phyloP scores from a whole-genome alignment of 2,329 filamentous ascomycete species.

The Cladophialophora exuberans region DNA sequence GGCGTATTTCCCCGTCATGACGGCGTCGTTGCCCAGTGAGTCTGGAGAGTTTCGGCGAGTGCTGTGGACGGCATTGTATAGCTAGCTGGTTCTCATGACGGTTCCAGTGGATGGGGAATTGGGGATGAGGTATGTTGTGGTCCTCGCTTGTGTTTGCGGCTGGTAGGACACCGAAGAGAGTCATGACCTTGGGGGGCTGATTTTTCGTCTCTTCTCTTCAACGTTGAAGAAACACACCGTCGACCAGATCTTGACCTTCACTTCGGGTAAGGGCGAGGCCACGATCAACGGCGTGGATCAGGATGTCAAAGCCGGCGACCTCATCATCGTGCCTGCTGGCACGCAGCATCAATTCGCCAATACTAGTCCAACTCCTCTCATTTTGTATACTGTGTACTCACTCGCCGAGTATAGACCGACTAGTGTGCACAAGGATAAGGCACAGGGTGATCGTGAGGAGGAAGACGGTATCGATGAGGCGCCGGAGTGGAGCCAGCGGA shows the following conservation, averaged over 20 bases:
- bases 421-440: conserved; percentile 65
- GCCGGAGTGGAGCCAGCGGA: conserved; percentile 61
- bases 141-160: background rate
- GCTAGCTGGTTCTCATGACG: conserved; percentile 67
- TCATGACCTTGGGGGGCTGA: background rate
- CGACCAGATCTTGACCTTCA: conserved; percentile 68
- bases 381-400: conserved; percentile 66
- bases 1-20: conserved; percentile 63
- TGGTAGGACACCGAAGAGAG: background rate
- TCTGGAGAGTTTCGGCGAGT: conserved; percentile 65
- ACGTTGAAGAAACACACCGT: conserved; percentile 54
- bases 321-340: conserved; percentile 66
- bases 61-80: conserved; percentile 65
- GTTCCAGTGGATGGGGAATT: conserved; percentile 67
- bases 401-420: conserved; percentile 65
- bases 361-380: conserved; percentile 60
- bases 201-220: background rate
- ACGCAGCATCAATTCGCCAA: conserved; percentile 70
- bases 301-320: conserved; percentile 57
- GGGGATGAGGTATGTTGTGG: conserved; percentile 60
- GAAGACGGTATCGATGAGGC: conserved; percentile 64
- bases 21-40: conserved; percentile 55
- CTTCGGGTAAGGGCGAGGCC: conserved; percentile 60
- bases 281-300: conserved; percentile 64
- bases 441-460: conserved; percentile 64